Conservation (phyloP, 257 asterid species). For the Knoxia roxburghii region DNA sequence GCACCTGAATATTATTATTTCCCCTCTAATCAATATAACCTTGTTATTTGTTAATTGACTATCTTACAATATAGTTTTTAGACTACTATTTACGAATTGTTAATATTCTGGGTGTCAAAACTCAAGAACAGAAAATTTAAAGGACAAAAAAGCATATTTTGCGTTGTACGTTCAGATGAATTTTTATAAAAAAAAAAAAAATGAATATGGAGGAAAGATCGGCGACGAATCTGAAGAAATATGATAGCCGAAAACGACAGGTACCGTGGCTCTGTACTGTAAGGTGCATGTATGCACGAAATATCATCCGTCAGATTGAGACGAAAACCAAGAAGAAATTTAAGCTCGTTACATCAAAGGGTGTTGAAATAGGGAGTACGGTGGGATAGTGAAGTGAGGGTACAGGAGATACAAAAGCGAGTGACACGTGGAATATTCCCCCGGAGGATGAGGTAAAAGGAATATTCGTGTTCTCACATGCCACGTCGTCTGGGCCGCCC, state of each 20-base stretch:
- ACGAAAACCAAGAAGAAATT: background rate
- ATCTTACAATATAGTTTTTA: too few relatives aligned
- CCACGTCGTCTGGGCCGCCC: conserved; percentile 57
- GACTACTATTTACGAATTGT: too few relatives aligned
- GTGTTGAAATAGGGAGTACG: background rate
- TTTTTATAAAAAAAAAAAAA: too few relatives aligned
- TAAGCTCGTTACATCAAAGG: background rate
- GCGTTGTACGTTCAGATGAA: background rate
- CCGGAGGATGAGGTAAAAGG: conserved; percentile 50
- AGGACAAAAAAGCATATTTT: background rate
- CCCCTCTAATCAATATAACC: too few relatives aligned
- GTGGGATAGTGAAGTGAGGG: too few relatives aligned
- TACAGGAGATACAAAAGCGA: background rate
- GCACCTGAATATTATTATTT: too few relatives aligned
- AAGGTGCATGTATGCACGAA: background rate
- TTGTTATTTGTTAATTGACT: too few relatives aligned
- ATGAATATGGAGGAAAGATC: conserved; percentile 26
- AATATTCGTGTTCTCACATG: conserved; percentile 76
- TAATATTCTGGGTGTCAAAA: too few relatives aligned
- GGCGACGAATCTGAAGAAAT: conserved; percentile 38
- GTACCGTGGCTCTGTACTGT: background rate
- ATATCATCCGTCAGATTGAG: background rate
- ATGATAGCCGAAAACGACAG: conserved; percentile 18
- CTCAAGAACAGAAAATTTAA: background rate
- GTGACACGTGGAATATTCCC: conserved; percentile 26